These are phyloP conservation scores for Pinus albicaulis DNA, from an alignment of 75 land plant species.

Conservation along the genomic window DNA sequence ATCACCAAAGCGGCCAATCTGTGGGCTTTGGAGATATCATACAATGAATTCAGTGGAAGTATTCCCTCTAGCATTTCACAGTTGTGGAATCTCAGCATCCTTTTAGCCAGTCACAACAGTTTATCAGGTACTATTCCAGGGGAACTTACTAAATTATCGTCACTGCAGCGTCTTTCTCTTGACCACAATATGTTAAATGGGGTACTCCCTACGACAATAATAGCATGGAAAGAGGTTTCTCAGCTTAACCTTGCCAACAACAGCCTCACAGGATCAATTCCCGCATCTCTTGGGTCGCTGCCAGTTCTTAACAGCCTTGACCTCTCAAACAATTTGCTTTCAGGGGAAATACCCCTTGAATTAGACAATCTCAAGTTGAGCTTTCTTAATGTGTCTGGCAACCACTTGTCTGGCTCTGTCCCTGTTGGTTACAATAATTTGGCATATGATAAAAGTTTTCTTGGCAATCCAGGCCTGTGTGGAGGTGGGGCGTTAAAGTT, in stretches of 20 bases:
- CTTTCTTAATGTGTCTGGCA: slow-evolving; percentile 43
- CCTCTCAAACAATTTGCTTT: slow-evolving; percentile 39
- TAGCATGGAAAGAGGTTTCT: slow-evolving; percentile 12
- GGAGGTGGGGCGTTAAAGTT: not conserved
- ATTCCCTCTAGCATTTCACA: slow-evolving; percentile 18
- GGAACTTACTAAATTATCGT: slow-evolving; percentile 16
- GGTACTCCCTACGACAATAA: slow-evolving; percentile 15
- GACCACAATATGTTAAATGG: slow-evolving; percentile 39
- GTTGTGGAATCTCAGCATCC: slow-evolving; percentile 12
- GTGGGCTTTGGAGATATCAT: slow-evolving; percentile 22
- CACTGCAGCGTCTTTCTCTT: slow-evolving; percentile 18
- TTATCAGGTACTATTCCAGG: slow-evolving; percentile 46
- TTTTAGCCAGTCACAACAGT: slow-evolving; percentile 31
- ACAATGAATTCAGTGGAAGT: slow-evolving; percentile 35
- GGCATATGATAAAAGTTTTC: slow-evolving; percentile 31
- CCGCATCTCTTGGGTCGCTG: slow-evolving; percentile 32
- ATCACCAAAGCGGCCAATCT: slow-evolving; percentile 22
- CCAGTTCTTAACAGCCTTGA: slow-evolving; percentile 29
- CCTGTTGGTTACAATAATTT: slow-evolving; percentile 17
- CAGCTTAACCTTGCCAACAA: slow-evolving; percentile 35
- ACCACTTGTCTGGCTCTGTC: slow-evolving; percentile 30
- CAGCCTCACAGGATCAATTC: slow-evolving; percentile 44
- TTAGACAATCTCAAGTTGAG: slow-evolving; percentile 24
- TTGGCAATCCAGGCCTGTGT: slow-evolving; percentile 35
- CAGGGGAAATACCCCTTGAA: slow-evolving; percentile 34